Conservation (phyloP, 345 rosid species). For the Salix udensis region DNA sequence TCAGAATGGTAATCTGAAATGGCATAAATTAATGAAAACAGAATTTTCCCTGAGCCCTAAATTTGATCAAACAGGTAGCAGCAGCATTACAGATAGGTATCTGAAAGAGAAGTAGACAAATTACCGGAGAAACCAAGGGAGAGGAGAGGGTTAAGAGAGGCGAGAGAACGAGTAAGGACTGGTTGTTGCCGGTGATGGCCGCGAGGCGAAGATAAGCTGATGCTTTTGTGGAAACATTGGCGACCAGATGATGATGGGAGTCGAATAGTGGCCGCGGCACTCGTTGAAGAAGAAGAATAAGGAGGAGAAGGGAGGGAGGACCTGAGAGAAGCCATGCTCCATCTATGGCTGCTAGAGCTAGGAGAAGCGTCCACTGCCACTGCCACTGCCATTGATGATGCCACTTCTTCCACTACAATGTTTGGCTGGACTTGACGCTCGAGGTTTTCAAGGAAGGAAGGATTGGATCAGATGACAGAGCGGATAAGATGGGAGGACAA, state of each 20-base stretch:
- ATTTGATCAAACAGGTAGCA: not conserved
- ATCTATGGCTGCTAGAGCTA: constrained; percentile 28
- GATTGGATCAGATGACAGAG: not conserved
- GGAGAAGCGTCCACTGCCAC: not conserved
- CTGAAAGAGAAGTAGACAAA: not conserved
- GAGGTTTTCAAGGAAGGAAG: not conserved
- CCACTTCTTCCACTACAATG: constrained; percentile 12
- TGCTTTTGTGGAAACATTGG: not conserved
- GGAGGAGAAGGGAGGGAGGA: constrained; percentile 59
- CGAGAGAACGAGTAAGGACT: constrained; percentile 31
- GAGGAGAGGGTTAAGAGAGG: constrained; percentile 44
- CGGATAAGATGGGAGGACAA: not conserved
- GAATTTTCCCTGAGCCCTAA: not conserved
- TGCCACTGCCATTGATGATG: constrained; percentile 20
- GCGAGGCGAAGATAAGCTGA: constrained; percentile 24
- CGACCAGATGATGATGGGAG: constrained; percentile 26
- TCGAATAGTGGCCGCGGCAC: constrained; percentile 27
- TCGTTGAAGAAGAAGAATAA: constrained; percentile 8
- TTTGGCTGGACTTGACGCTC: not conserved
- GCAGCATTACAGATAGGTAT: not conserved
- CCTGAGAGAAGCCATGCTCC: constrained; percentile 65
- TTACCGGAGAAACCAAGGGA: constrained; percentile 55
- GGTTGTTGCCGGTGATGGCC: constrained; percentile 21
- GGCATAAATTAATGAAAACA: not conserved
- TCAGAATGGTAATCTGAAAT: not conserved